phyloP scores from a whole-genome alignment of 2,329 filamentous ascomycete species.

The Botrytis galanthina region DNA sequence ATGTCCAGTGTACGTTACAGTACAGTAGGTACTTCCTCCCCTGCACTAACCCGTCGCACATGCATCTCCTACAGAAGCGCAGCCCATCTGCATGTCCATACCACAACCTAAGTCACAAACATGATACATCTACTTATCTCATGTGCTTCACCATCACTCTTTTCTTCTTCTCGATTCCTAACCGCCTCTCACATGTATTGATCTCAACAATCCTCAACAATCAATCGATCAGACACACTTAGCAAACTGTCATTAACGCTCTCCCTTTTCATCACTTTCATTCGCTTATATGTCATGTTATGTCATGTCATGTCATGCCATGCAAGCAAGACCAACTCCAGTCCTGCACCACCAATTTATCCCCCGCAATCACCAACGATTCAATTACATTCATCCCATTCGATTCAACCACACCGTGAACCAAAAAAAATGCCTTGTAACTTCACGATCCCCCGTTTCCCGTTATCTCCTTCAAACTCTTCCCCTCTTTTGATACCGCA shows the following conservation, averaged over 20 bases:
- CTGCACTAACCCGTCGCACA: slow-evolving; percentile 12
- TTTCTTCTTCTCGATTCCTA: neutral
- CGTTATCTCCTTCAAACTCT: neutral
- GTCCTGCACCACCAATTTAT: neutral
- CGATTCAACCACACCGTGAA: neutral
- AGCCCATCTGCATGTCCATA: slow-evolving; percentile 5
- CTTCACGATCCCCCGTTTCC: neutral
- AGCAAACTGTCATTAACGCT: neutral
- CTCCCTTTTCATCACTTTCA: neutral
- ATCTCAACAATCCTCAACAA: neutral
- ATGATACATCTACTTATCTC: neutral
- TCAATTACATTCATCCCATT: neutral
- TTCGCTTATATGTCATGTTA: neutral
- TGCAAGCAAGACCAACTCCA: slow-evolving; percentile 18
- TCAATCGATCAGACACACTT: neutral
- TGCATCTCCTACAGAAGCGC: slow-evolving; percentile 11
- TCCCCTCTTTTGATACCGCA: neutral
- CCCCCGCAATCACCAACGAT: slow-evolving; percentile 14
- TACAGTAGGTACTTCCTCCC: neutral
- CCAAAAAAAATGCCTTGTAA: neutral
- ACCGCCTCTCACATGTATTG: neutral
- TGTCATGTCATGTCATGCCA: slow-evolving; percentile 1
- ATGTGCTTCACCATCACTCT: neutral
- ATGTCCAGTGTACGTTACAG: neutral
- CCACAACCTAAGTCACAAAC: neutral